Evolutionary conservation across 352 stramenopile genomes (phyloP).

Genomic region (Pythium angustatum): DNA sequence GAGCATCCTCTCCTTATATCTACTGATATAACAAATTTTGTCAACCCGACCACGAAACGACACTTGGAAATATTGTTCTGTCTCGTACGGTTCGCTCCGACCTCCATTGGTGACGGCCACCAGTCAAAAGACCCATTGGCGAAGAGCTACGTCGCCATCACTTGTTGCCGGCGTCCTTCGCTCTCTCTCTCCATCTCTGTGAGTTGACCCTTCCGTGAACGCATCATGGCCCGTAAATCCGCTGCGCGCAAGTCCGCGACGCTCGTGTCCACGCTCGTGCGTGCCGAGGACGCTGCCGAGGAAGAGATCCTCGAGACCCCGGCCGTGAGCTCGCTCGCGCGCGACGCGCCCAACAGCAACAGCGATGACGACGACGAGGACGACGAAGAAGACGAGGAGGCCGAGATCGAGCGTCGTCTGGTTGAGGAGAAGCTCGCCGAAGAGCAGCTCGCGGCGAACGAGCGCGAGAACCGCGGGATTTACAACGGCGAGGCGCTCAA

Average conservation of each 20-base stretch:
- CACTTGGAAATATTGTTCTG: slow-evolving; percentile 29
- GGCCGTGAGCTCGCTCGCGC: slow-evolving; percentile 53
- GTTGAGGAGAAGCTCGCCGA: slow-evolving; percentile 69
- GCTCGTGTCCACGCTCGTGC: slow-evolving; percentile 61
- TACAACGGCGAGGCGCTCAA: slow-evolving; percentile 77
- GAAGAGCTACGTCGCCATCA: not conserved
- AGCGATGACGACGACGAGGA: slow-evolving; percentile 51
- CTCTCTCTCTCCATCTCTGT: not conserved
- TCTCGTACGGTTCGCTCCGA: slow-evolving; percentile 24
- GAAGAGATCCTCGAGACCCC: slow-evolving; percentile 86
- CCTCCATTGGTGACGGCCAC: slow-evolving; percentile 15
- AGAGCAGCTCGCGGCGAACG: slow-evolving; percentile 35
- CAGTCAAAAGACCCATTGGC: slow-evolving; percentile 19
- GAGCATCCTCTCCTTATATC: not conserved
- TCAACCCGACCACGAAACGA: slow-evolving; percentile 3
- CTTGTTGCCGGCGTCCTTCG: not conserved
- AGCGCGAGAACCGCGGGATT: slow-evolving; percentile 53
- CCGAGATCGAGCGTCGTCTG: slow-evolving; percentile 71
- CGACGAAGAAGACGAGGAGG: slow-evolving; percentile 55
- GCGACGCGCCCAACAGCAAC: slow-evolving; percentile 18
- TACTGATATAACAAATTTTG: not conserved
- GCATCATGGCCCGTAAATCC: slow-evolving; percentile 29
- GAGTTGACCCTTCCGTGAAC: not conserved
- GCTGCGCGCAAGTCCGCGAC: slow-evolving; percentile 22
- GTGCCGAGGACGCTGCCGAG: slow-evolving; percentile 70